Conservation (phyloP, 805 yeast species). For the Millerago galiae region DNA sequence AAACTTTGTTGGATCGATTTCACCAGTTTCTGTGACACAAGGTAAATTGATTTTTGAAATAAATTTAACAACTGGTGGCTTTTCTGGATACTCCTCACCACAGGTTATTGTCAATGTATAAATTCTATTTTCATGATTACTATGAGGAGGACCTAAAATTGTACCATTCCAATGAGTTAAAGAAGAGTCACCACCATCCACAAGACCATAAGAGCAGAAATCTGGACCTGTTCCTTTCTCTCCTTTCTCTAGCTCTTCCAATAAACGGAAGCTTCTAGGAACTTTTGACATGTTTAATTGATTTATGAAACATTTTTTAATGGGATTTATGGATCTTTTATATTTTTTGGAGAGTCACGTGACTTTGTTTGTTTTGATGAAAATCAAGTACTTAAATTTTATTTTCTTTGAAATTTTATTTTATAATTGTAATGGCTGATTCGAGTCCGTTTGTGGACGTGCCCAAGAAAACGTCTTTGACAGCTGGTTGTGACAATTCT, state of each 20-base stretch:
- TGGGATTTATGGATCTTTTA: not conserved
- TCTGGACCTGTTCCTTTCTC: slow-evolving; percentile 97
- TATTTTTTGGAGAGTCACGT: not conserved
- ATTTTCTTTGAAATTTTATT: no score
- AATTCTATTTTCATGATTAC: slow-evolving; percentile 85
- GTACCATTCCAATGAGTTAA: slow-evolving; percentile 99
- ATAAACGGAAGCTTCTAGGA: slow-evolving; percentile 89
- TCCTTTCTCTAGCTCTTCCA: slow-evolving; percentile 96
- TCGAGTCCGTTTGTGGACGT: slow-evolving; percentile 32
- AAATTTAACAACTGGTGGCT: slow-evolving; percentile 80
- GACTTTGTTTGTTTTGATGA: not conserved
- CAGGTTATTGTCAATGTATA: slow-evolving; percentile 78
- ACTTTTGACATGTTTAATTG: slow-evolving; percentile 36
- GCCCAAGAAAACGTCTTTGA: slow-evolving; percentile 15
- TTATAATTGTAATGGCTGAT: slow-evolving; percentile 10
- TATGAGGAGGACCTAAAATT: slow-evolving; percentile 93
- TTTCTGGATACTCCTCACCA: slow-evolving; percentile 79
- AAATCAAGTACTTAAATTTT: no score
- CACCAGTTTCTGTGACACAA: slow-evolving; percentile 73
- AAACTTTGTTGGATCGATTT: slow-evolving; percentile 46
- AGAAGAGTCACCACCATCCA: slow-evolving; percentile 83
- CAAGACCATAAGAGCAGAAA: slow-evolving; percentile 90
- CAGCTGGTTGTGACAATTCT: slow-evolving; percentile 16
- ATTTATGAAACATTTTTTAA: not conserved
- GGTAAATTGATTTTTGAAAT: slow-evolving; percentile 84